Evolutionary conservation across 306 rosid genomes (phyloP).

Genomic region (Vigna nakashimae): DNA sequence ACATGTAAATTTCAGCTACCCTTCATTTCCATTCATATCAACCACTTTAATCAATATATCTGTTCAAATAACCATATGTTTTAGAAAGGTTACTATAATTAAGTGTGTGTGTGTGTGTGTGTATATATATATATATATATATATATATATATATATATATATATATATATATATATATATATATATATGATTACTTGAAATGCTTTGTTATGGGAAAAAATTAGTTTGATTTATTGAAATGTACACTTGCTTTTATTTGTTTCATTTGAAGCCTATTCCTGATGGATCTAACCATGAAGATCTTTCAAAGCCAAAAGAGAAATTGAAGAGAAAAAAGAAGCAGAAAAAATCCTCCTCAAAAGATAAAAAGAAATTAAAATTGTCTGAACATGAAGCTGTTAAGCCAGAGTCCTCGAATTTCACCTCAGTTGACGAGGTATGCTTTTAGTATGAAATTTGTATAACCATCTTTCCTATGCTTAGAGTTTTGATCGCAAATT

Average conservation of each 20-base stretch:
- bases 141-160: too few relatives aligned
- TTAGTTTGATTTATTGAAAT: neutral
- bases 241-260: neutral
- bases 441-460: too few relatives aligned
- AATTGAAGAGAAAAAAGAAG: neutral
- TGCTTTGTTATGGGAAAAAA: too few relatives aligned
- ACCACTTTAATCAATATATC: neutral
- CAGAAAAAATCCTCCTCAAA: neutral
- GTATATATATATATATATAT: too few relatives aligned
- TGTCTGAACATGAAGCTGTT: neutral
- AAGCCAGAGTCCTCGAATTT: neutral
- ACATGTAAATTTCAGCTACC: neutral
- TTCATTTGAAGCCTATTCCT: neutral
- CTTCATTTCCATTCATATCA: neutral
- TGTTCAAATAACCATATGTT: neutral
- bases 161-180: too few relatives aligned
- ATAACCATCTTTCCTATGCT: neutral
- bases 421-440: neutral
- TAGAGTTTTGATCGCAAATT: neutral
- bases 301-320: neutral
- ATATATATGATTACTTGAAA: too few relatives aligned
- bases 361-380: neutral
- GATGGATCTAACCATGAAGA: neutral
- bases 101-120: too few relatives aligned
- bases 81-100: neutral